Evolutionary conservation across 331 rosid genomes (phyloP).

Genomic region (Arachis monticola): DNA sequence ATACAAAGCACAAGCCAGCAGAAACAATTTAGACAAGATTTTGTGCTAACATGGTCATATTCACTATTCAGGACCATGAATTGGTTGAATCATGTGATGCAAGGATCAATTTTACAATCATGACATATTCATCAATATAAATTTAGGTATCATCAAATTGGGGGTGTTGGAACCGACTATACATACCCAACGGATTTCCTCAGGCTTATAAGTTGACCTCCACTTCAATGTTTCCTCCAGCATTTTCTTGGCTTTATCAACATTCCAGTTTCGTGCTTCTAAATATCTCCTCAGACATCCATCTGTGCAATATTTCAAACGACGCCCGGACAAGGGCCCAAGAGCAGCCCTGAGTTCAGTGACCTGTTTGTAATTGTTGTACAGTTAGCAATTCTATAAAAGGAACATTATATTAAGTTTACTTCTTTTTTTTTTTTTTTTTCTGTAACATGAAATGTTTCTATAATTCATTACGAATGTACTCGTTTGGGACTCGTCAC

Average conservation of each 20-base stretch:
- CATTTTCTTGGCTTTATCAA: slow-evolving; percentile 86
- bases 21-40: slow-evolving; percentile 12
- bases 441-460: too few species aligned
- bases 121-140: slow-evolving; percentile 6
- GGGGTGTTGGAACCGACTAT: slow-evolving; percentile 7
- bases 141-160: slow-evolving; percentile 18
- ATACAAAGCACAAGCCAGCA: neutral
- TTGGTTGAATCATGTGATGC: neutral
- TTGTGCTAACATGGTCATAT: neutral
- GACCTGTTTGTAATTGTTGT: slow-evolving; percentile 51
- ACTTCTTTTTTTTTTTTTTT: too few species aligned
- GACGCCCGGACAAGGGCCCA: slow-evolving; percentile 69
- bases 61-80: neutral
- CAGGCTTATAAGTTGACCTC: slow-evolving; percentile 84
- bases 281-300: slow-evolving; percentile 82
- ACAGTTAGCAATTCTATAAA: slow-evolving; percentile 13
- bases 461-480: too few species aligned
- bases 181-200: slow-evolving; percentile 90
- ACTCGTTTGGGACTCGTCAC: too few species aligned
- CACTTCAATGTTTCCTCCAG: slow-evolving; percentile 79
- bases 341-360: slow-evolving; percentile 66
- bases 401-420: neutral
- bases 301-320: slow-evolving; percentile 69
- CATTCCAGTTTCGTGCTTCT: slow-evolving; percentile 85
- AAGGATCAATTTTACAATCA: slow-evolving; percentile 8